Evolutionary conservation across 106 monocot species (phyloP).

Genomic region (Triglochin maritima): DNA sequence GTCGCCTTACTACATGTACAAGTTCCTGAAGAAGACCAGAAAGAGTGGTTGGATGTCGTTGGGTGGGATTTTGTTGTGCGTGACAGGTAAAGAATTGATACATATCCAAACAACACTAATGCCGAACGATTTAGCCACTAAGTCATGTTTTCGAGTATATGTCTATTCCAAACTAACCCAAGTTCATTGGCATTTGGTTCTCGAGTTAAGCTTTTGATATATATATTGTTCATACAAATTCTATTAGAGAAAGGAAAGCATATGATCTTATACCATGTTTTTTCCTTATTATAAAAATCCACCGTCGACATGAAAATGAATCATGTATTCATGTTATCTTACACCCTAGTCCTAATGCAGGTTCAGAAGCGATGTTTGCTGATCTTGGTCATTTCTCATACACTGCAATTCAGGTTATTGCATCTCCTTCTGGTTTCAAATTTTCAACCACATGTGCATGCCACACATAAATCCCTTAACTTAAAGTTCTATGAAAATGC

Average conservation of each 20-base stretch:
- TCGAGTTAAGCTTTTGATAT: no score
- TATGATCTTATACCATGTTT: no score
- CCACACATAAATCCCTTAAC: neutral
- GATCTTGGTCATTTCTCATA: conserved; percentile 20
- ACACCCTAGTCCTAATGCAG: conserved; percentile 6
- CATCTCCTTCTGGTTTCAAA: neutral
- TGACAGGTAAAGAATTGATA: conserved; percentile 9
- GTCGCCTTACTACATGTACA: conserved; percentile 18
- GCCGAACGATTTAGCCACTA: neutral
- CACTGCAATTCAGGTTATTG: conserved; percentile 8
- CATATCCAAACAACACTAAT: neutral
- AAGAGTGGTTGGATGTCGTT: conserved; percentile 17
- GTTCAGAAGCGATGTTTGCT: conserved; percentile 22
- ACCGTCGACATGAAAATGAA: no score
- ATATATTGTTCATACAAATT: no score
- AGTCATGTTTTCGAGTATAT: neutral
- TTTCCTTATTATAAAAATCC: no score
- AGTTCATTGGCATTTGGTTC: neutral
- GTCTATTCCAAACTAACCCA: neutral
- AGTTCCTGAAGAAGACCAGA: conserved; percentile 12
- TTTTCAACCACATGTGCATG: neutral
- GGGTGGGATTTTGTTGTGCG: conserved; percentile 17
- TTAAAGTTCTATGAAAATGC: conserved; percentile 1
- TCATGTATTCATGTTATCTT: neutral
- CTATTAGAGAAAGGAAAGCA: no score